Conservation (phyloP, 1,284 basidiomycete genomes). For the Neonothopanus nambi region DNA sequence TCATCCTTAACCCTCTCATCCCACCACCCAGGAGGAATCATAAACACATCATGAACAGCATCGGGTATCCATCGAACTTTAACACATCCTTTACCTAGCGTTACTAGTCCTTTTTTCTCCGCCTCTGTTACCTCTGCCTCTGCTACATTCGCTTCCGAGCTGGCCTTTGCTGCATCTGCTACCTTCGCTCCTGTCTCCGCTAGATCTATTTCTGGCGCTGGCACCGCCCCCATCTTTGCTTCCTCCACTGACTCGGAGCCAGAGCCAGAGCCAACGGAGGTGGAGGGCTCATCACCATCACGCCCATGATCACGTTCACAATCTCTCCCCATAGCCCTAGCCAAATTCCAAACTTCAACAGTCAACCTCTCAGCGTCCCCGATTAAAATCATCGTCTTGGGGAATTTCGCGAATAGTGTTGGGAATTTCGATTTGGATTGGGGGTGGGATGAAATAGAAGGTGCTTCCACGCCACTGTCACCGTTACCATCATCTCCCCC, state of each 20-base stretch:
- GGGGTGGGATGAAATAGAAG: not conserved
- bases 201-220: no score
- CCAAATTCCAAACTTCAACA: constrained; percentile 33
- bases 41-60: constrained; percentile 37
- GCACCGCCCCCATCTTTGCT: no score
- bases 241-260: not conserved
- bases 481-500: no score
- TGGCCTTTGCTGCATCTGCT: not conserved
- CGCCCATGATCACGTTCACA: not conserved
- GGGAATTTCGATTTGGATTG: constrained; percentile 20
- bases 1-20: constrained; percentile 28
- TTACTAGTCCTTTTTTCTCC: constrained; percentile 1
- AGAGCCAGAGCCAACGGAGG: no score
- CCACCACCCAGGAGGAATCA: constrained; percentile 36
- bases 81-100: constrained; percentile 28
- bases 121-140: not conserved
- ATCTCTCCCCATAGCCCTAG: constrained; percentile 34
- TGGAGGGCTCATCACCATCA: no score
- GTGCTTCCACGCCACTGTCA: constrained; percentile 2
- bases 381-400: constrained; percentile 42
- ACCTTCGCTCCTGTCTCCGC: not conserved
- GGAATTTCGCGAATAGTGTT: constrained; percentile 46
- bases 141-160: not conserved
- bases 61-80: constrained; percentile 33
- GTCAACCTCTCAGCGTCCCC: constrained; percentile 39